Evolutionary conservation across 805 yeast species (phyloP), one percentile per base, ranked within the genome.

Genomic region (Yarrowia alimentaria): DNA sequence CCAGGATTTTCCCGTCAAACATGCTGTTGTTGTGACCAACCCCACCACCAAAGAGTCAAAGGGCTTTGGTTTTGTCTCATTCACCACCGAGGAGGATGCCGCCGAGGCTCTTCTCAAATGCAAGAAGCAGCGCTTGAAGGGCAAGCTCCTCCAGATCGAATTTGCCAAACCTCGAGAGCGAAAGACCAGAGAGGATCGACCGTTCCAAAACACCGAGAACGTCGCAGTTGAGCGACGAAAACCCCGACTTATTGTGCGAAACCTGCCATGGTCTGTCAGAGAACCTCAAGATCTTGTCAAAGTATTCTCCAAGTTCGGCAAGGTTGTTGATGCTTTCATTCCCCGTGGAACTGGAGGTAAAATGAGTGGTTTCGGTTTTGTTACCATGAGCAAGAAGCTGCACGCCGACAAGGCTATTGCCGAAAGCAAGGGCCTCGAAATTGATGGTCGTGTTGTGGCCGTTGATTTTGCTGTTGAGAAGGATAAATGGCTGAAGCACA

Each of bases 1-100:
- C 1, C 88, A 88, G 57, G 83, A 89, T 69, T 91, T 87, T 4
- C 99, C 99, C 6, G 94, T 91, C 10, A 89, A 83, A 67, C 99
- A 93, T 67, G 95, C 97, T 1, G 90, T 89, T 35, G 77, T 93
- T 32, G 98, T 93, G 13, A 83, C 74, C 30, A 96, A 90, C 62
- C 72, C 72, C 9, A 79, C 83, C 26, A 78, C 85, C 51, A 67
- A 68, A 5, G 75, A 83, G 35, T 87, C 96, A 3, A 77, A 90
- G 64, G 98, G 99, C 1, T 93, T 90, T 68, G 99, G 99, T 3
- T 93, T 93, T 66, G 99, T 89, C 12, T 83, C 95, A 28, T 93
- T 93, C 66, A 79, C 85, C 1, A 68, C 77, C 42, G 89, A 86
- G 56, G 95, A 88, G 40, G 99, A 93, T 63, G 85, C 96, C 0